A percentile compares a stretch with the other conserved stretches of the same genome.
These are phyloP conservation scores for Cladosporium halotolerans DNA, from an alignment of 2,329 filamentous ascomycete species.

Conservation along the genomic window DNA sequence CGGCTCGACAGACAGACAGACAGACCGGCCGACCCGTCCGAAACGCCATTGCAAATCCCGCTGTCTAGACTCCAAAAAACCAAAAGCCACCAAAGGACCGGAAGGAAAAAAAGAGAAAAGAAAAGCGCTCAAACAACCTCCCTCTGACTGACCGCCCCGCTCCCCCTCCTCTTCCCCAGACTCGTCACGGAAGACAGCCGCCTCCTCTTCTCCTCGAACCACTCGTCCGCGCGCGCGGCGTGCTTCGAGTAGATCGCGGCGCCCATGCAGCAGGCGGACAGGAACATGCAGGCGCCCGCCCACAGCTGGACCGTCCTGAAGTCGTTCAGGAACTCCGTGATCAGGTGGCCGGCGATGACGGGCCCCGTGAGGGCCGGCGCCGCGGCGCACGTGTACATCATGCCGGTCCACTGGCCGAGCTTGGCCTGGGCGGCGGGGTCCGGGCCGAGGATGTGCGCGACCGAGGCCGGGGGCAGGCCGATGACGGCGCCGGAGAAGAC, in stretches of 20 bases:
- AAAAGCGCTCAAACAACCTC: not conserved
- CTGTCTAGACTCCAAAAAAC: not conserved
- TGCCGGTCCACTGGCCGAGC: slow-evolving; percentile 47
- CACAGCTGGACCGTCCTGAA: slow-evolving; percentile 44
- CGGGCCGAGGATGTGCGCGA: slow-evolving; percentile 40
- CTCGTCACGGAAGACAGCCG: slow-evolving; percentile 5
- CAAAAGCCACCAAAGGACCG: not conserved
- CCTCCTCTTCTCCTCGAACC: slow-evolving; percentile 5
- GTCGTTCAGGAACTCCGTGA: slow-evolving; percentile 32
- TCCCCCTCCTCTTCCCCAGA: slow-evolving; percentile 2
- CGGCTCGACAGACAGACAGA: no score
- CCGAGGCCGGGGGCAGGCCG: slow-evolving; percentile 44
- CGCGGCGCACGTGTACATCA: slow-evolving; percentile 46
- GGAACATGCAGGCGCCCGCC: slow-evolving; percentile 38
- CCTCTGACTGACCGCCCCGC: slow-evolving; percentile 1
- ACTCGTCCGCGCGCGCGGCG: not conserved
- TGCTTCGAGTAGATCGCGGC: slow-evolving; percentile 8
- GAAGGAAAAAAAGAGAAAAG: not conserved
- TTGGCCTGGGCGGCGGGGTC: slow-evolving; percentile 29
- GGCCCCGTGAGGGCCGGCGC: slow-evolving; percentile 42
- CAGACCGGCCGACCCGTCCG: no score
- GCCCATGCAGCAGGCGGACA: slow-evolving; percentile 38
- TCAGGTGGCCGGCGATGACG: slow-evolving; percentile 42
- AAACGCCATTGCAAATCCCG: no score
- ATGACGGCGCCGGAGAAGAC: slow-evolving; percentile 45